Percentiles rank a stretch among this genome's conserved stretches.
These are phyloP conservation scores for Pyrus hybrid DNA, from an alignment of 331 rosid species.

Conservation along the genomic window DNA sequence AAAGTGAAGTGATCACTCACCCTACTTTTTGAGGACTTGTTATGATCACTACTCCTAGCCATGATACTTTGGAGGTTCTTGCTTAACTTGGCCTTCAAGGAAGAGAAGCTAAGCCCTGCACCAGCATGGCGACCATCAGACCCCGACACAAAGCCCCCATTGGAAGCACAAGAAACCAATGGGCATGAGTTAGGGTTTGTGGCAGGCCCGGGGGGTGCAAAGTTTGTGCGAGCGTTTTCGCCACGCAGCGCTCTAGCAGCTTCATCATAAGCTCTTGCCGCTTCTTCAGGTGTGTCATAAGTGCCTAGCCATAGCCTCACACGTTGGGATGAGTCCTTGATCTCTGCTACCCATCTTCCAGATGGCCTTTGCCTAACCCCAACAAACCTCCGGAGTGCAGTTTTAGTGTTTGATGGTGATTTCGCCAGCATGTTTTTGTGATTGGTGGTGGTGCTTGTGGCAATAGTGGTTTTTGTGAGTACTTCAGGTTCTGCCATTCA, in stretches of 20 bases:
- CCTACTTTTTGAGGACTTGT: conserved; percentile 55
- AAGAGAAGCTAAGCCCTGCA: conserved; percentile 49
- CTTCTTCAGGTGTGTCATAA: conserved; percentile 86
- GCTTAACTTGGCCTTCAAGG: conserved; percentile 67
- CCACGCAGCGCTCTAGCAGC: conserved; percentile 79
- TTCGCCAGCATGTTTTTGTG: conserved; percentile 11
- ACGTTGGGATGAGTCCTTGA: no score
- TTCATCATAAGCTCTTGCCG: conserved; percentile 88
- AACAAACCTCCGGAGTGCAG: conserved; percentile 44
- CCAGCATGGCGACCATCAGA: conserved; percentile 31
- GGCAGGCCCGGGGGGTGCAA: conserved; percentile 15
- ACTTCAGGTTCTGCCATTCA: conserved; percentile 46
- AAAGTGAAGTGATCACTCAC: conserved; percentile 83
- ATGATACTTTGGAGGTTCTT: conserved; percentile 73
- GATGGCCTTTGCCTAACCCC: conserved; percentile 93
- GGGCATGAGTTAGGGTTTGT: conserved; percentile 13
- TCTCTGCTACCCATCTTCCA: conserved; percentile 95
- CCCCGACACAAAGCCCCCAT: not conserved
- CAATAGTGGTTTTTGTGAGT: conserved; percentile 25
- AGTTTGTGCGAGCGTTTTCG: conserved; percentile 78
- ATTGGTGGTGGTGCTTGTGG: conserved; percentile 1
- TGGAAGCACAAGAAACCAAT: not conserved
- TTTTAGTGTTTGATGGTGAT: conserved; percentile 14
- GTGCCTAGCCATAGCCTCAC: conserved; percentile 90
- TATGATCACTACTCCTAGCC: conserved; percentile 40